A percentile compares a stretch with the other conserved stretches of the same genome.
These are phyloP conservation scores for Vitis riparia DNA, from an alignment of 164 flowering plant genomes.

Conservation along the genomic window DNA sequence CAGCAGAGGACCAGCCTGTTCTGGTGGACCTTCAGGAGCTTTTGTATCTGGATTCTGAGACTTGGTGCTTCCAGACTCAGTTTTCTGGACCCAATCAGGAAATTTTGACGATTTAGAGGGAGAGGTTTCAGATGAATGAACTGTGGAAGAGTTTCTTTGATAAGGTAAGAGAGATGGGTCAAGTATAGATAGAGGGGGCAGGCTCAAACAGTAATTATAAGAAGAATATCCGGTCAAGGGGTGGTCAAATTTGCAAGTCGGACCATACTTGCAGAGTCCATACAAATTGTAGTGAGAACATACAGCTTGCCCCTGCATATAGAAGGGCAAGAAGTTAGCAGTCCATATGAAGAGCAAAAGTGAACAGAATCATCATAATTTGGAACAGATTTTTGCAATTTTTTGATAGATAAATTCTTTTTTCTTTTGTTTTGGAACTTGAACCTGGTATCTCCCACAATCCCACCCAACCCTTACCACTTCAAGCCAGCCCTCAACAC, in stretches of 20 bases:
- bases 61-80: slow-evolving; percentile 19
- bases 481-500: too few relatives aligned
- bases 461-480: neutral
- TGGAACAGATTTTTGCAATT: too few relatives aligned
- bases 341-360: neutral
- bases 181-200: slow-evolving; percentile 34
- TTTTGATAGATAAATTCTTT: neutral
- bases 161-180: slow-evolving; percentile 31
- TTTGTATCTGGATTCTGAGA: slow-evolving; percentile 15
- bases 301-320: slow-evolving; percentile 56
- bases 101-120: slow-evolving; percentile 22
- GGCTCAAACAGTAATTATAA: slow-evolving; percentile 33
- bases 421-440: too few relatives aligned
- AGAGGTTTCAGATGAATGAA: slow-evolving; percentile 24
- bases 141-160: slow-evolving; percentile 29
- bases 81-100: slow-evolving; percentile 23
- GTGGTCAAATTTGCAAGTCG: slow-evolving; percentile 75
- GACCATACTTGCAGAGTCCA: slow-evolving; percentile 74
- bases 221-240: slow-evolving; percentile 43
- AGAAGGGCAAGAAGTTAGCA: slow-evolving; percentile 2
- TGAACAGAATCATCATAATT: neutral
- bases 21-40: slow-evolving; percentile 14
- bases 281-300: slow-evolving; percentile 53
- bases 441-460: too few relatives aligned
- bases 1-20: slow-evolving; percentile 15